Conservation (phyloP, 345 rosid species). For the Heritiera fomes region DNA sequence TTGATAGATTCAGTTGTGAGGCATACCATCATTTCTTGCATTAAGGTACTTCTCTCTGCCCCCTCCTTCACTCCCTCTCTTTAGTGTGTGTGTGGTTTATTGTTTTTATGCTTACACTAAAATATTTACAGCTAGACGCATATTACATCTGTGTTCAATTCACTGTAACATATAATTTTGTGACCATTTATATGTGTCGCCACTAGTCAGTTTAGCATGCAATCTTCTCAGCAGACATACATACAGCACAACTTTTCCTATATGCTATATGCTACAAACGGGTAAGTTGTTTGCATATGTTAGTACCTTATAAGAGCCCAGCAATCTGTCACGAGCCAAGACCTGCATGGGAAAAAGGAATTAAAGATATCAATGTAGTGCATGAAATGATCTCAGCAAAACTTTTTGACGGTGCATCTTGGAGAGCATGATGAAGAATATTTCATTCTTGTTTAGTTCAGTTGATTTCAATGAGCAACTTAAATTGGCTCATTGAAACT, state of each 20-base stretch:
- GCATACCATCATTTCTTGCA: not conserved
- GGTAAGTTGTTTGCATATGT: slow-evolving; percentile 7
- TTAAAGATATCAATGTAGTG: not conserved
- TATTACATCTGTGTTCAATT: not conserved
- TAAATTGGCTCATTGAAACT: not conserved
- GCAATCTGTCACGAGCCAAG: slow-evolving; percentile 87
- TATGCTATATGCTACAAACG: not conserved
- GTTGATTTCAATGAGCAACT: not conserved
- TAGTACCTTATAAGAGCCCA: slow-evolving; percentile 91
- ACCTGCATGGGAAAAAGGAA: slow-evolving; percentile 47
- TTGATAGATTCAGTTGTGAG: not conserved
- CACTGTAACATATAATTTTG: not conserved
- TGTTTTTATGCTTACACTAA: not conserved
- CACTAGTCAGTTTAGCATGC: slow-evolving; percentile 2
- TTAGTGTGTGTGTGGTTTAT: not conserved
- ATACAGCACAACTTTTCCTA: not conserved
- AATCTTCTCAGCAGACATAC: not conserved
- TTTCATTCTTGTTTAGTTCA: not conserved
- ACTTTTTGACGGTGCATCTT: not conserved
- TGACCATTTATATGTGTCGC: slow-evolving; percentile 9
- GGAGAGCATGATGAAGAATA: not conserved
- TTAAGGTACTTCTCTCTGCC: not conserved
- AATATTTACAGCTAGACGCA: not conserved
- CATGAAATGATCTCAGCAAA: not conserved
- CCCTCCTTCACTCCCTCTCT: not conserved